Percentiles rank a stretch among this genome's conserved stretches.
Evolutionary conservation across 352 stramenopile genomes (phyloP).

Genomic region (Pythium scleroteichum): DNA sequence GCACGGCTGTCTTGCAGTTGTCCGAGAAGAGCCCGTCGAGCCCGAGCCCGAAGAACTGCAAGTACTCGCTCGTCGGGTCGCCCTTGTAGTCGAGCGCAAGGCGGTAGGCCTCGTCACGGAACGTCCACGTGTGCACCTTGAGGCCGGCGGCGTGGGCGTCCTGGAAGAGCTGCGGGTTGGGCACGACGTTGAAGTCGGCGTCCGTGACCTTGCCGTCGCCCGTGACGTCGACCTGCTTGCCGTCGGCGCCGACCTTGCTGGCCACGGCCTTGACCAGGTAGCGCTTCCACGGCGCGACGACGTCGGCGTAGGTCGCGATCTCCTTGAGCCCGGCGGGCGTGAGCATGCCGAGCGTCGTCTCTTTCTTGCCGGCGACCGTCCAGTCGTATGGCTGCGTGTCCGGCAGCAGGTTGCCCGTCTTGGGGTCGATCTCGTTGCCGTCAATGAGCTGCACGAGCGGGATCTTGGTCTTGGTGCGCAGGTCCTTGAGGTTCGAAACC

Average conservation of each 20-base stretch:
- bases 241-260: conserved; percentile 40
- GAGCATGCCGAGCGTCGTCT: conserved; percentile 52
- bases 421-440: conserved; percentile 58
- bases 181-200: conserved; percentile 21
- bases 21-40: conserved; percentile 67
- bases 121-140: conserved; percentile 65
- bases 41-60: conserved; percentile 61
- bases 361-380: conserved; percentile 18
- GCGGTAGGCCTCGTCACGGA: conserved; percentile 71
- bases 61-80: conserved; percentile 64
- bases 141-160: conserved; percentile 32
- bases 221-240: conserved; percentile 28
- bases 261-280: conserved; percentile 62
- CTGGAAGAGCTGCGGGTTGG: conserved; percentile 47
- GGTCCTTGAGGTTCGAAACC: conserved; percentile 59
- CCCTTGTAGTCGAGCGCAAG: conserved; percentile 67
- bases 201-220: conserved; percentile 29
- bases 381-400: conserved; percentile 66
- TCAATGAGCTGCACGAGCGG: conserved; percentile 68
- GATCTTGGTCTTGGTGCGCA: conserved; percentile 63
- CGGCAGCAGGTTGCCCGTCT: conserved; percentile 74
- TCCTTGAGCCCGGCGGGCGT: conserved; percentile 61
- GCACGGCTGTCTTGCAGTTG: conserved; percentile 33
- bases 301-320: conserved; percentile 62
- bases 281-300: conserved; percentile 81